These are phyloP conservation scores for Dillenia suffruticosa DNA, from an alignment of 164 flowering plant genomes.

Conservation along the genomic window DNA sequence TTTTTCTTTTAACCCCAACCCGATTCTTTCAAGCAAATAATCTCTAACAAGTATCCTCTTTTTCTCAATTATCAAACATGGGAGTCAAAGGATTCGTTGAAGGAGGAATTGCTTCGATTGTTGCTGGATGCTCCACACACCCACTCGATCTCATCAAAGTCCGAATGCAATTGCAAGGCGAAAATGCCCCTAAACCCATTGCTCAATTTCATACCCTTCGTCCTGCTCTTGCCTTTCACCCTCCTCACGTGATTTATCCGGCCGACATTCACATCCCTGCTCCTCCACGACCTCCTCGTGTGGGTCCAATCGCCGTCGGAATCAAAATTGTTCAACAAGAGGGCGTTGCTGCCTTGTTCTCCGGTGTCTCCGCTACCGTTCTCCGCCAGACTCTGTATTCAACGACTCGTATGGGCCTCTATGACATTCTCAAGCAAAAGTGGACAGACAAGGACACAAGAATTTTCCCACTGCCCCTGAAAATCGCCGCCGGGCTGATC, in stretches of 20 bases:
- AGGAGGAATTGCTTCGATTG: constrained; percentile 57
- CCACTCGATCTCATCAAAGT: constrained; percentile 61
- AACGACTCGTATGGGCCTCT: constrained; percentile 63
- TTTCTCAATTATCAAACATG: constrained; percentile 19
- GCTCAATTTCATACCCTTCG: background rate
- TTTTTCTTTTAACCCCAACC: background rate
- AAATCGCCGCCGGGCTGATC: constrained; percentile 49
- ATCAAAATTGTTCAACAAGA: constrained; percentile 38
- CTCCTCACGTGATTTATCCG: background rate
- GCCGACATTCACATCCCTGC: constrained; percentile 9
- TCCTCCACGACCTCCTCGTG: background rate
- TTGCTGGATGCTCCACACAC: constrained; percentile 59
- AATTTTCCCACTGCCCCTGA: constrained; percentile 35
- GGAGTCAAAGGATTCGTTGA: constrained; percentile 59
- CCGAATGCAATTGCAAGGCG: background rate
- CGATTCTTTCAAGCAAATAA: background rate
- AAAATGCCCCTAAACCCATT: constrained; percentile 12
- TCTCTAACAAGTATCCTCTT: background rate
- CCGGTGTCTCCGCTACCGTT: constrained; percentile 69
- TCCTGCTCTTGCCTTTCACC: constrained; percentile 40
- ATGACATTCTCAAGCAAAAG: constrained; percentile 47
- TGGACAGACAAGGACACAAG: constrained; percentile 49
- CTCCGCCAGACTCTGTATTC: constrained; percentile 65
- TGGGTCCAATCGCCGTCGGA: constrained; percentile 37
- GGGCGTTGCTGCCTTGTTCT: constrained; percentile 46